These are phyloP conservation scores for Russula earlei DNA, from an alignment of 768 basidiomycete species.

Conservation along the genomic window DNA sequence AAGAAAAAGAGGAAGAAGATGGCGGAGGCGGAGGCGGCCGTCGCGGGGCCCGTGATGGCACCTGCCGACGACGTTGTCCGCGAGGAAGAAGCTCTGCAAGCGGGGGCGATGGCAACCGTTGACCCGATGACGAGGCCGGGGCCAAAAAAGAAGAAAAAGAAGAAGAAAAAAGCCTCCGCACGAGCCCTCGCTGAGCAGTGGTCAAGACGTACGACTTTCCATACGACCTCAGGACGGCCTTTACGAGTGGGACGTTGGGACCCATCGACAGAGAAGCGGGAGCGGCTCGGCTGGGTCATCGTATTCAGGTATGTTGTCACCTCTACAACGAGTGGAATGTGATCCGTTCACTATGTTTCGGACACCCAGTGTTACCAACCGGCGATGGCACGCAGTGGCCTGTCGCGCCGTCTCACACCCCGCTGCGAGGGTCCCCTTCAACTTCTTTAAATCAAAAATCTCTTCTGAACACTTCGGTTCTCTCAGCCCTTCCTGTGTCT, in stretches of 20 bases:
- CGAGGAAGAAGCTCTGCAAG: background rate
- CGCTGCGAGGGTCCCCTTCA: background rate
- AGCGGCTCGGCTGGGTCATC: background rate
- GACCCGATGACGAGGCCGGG: background rate
- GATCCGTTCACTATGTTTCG: background rate
- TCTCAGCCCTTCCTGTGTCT: background rate
- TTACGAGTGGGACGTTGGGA: background rate
- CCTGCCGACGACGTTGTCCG: background rate
- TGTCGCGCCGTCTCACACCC: background rate
- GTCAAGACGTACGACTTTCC: background rate
- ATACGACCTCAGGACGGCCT: background rate
- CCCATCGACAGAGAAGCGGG: background rate
- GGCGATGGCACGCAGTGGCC: background rate
- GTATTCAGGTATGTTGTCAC: background rate
- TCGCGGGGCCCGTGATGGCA: background rate
- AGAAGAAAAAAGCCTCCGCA: conserved; percentile 11
- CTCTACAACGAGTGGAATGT: background rate
- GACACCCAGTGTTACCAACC: background rate
- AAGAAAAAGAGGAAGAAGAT: conserved; percentile 39
- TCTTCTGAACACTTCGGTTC: background rate
- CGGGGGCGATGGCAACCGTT: background rate
- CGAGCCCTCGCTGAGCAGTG: background rate
- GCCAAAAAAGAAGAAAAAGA: conserved; percentile 25
- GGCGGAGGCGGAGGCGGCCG: conserved; percentile 10
- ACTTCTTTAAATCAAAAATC: background rate